Conservation (phyloP, 495 filamentous ascomycete species). For the Talaromyces nanjingensis region DNA sequence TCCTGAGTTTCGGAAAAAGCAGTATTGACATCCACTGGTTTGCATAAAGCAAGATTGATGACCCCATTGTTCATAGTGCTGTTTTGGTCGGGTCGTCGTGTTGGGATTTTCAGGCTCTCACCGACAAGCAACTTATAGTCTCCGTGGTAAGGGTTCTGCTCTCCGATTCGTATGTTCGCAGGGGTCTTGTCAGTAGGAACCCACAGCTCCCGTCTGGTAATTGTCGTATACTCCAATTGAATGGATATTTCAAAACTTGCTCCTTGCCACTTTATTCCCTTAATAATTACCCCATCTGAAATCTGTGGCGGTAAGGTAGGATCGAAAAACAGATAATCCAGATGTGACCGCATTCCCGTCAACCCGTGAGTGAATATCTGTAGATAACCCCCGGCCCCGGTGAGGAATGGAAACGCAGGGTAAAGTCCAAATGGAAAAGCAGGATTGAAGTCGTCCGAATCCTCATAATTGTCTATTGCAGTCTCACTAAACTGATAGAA, state of each 20-base stretch:
- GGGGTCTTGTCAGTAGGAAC: neutral
- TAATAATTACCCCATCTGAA: constrained; percentile 15
- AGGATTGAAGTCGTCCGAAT: constrained; percentile 11
- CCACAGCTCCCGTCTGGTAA: neutral
- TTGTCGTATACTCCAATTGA: neutral
- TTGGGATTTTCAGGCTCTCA: neutral
- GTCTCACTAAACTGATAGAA: constrained; percentile 47
- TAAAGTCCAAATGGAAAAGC: neutral
- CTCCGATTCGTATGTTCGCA: neutral
- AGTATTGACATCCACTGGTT: neutral
- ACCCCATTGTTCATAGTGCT: neutral
- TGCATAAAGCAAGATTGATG: constrained; percentile 4
- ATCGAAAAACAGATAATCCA: constrained; percentile 44
- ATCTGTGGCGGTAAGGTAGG: constrained; percentile 51
- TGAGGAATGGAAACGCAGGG: constrained; percentile 53
- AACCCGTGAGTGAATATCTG: constrained; percentile 49
- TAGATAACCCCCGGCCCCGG: constrained; percentile 49
- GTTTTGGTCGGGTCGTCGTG: neutral
- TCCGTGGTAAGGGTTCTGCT: neutral
- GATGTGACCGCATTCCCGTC: constrained; percentile 42
- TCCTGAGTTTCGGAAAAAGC: neutral
- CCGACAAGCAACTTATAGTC: neutral
- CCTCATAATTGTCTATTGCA: constrained; percentile 33
- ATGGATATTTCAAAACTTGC: constrained; percentile 7
- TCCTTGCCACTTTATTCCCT: constrained; percentile 4